Evolutionary conservation across 2,329 filamentous ascomycete genomes (phyloP).

Genomic region (Pyrenophora teres): DNA sequence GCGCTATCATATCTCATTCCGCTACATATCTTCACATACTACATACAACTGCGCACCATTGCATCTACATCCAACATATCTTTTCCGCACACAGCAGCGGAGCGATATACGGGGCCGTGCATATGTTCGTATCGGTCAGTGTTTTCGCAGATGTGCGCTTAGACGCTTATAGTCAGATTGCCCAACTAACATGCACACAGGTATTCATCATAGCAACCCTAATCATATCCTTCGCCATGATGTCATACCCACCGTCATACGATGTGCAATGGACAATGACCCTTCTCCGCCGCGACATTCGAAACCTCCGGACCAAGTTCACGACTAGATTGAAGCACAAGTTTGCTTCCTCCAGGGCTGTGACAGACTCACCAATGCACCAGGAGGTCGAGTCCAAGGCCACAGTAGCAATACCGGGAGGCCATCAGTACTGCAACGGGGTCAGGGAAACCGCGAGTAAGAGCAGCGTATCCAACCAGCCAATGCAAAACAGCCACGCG

Average conservation of each 20-base stretch:
- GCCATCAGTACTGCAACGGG: neutral
- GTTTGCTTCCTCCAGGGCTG: neutral
- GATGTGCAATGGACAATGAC: conserved; percentile 14
- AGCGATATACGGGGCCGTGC: no score
- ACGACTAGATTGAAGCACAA: conserved; percentile 8
- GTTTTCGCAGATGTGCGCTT: no score
- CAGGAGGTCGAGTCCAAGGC: neutral
- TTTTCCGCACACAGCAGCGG: no score
- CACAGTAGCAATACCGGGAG: neutral
- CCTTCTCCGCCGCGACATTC: conserved; percentile 29
- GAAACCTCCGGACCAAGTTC: conserved; percentile 9
- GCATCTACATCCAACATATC: no score
- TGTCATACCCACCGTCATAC: conserved; percentile 6
- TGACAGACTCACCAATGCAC: neutral
- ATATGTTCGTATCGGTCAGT: no score
- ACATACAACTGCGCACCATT: no score
- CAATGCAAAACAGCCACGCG: neutral
- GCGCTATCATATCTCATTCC: no score
- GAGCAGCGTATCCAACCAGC: neutral
- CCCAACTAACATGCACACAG: neutral
- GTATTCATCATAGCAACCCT: neutral
- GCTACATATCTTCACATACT: no score
- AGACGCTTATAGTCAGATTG: neutral
- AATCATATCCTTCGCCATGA: neutral
- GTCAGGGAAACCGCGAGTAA: neutral